Base-by-base conservation (phyloP, 1,139 yeast species). In the Protomyces pachydermus region DNA sequence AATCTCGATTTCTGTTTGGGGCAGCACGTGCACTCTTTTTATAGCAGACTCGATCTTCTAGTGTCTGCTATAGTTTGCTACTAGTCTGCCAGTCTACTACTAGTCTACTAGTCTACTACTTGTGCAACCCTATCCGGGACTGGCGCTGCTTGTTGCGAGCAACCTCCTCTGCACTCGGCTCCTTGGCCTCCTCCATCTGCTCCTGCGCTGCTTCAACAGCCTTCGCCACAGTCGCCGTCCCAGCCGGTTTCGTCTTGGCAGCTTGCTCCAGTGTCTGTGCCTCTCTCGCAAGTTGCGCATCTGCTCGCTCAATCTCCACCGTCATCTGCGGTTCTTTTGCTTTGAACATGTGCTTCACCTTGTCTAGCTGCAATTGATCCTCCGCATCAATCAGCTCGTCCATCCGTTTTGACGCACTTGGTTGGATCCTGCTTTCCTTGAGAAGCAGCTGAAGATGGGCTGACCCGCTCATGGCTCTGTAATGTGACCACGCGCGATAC, bases 401-500 rank as follows among this genome's bases (percentile, higher is more conserved):
- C 32, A 60, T 23, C 10, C 10, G 32, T 32, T 54, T 54, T 16
- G 58, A 54, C 6, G 64, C 54, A 25, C 38, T 16, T 3, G 48
- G 39, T 9, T 34, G 20, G n/a, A 60, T 5, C 20, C 58, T 18
- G 12, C 48, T 54, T 12, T 60, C 54, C 37, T 54, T 52, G 32
- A 60, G 23, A 34, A 60, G 51, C n/a, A 14, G n/a, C 25, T 54
- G 48, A 2, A 60, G 39, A 46, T 60, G 64, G 18, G 50, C 16
- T 9, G 54, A 25, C 25, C 64, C 64, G n/a, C 37, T 42, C 64
- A 60, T 60, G 38, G 64, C 91, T 70, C 85, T 86, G 64, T 81
- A 75, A 71, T 88, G 87, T 72, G 95, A 86, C 71, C 86, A 88
- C 18, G 85, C 77, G 68, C 95, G 78, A 72, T 86, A 88, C 1